Evolutionary conservation across 139 green algal species (phyloP).

Genomic region (Yamagishiella unicocca): DNA sequence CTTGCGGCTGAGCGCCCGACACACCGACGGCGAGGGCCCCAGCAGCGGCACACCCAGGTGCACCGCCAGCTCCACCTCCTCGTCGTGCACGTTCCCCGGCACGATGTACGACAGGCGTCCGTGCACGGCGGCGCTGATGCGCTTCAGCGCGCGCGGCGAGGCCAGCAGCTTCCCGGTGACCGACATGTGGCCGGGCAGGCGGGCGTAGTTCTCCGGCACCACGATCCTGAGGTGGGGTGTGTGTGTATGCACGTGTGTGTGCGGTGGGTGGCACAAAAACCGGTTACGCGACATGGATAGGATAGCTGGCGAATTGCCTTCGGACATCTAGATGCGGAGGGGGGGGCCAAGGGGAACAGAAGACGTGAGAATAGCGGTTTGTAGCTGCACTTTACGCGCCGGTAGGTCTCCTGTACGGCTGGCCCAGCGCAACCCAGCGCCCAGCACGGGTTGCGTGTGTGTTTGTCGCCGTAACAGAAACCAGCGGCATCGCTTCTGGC

Average conservation of each 20-base stretch:
- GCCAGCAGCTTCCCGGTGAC: conserved; percentile 65
- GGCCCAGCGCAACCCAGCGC: too few species aligned
- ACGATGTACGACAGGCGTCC: conserved; percentile 72
- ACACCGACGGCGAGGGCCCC: conserved; percentile 53
- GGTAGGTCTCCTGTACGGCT: too few species aligned
- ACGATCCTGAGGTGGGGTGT: conserved; percentile 51
- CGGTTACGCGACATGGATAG: too few species aligned
- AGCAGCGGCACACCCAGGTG: conserved; percentile 70
- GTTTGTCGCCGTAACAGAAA: too few species aligned
- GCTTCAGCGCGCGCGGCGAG: conserved; percentile 65
- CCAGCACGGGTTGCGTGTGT: too few species aligned
- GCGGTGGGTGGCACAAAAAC: too few species aligned
- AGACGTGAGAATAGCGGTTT: too few species aligned
- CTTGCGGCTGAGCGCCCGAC: conserved; percentile 58
- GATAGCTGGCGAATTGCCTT: too few species aligned
- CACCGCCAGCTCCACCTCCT: conserved; percentile 67
- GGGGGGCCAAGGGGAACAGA: not conserved
- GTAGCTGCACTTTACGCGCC: too few species aligned
- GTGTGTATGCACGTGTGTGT: not conserved
- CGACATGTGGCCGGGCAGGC: conserved; percentile 70
- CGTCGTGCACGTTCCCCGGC: conserved; percentile 64
- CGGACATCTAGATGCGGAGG: too few species aligned
- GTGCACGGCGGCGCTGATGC: conserved; percentile 54
- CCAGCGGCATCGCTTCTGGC: too few species aligned
- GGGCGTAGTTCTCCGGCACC: conserved; percentile 66